A percentile compares a stretch with the other conserved stretches of the same genome.
phyloP scores from a whole-genome alignment of 2,329 filamentous ascomycete species.

The Penicillium digitatum region DNA sequence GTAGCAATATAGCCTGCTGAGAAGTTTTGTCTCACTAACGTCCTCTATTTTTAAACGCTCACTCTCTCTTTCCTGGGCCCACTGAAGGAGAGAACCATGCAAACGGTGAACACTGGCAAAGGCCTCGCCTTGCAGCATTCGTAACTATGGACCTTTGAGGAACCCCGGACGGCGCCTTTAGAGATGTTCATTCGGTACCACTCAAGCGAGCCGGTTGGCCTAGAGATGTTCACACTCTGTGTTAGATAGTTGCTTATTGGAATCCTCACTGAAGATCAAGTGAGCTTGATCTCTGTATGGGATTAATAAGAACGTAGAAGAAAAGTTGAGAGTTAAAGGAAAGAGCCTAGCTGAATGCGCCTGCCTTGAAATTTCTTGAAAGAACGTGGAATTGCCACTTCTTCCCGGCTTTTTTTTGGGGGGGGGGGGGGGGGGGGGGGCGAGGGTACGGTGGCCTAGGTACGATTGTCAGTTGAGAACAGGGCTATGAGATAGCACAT shows the following conservation, averaged over 20 bases:
- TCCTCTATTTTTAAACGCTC: background rate
- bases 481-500: too few relatives aligned
- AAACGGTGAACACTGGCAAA: background rate
- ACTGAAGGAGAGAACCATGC: background rate
- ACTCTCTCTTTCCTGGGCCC: background rate
- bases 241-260: background rate
- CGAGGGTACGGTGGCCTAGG: too few relatives aligned
- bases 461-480: too few relatives aligned
- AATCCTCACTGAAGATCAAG: too few relatives aligned
- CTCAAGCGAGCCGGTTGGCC: background rate
- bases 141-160: background rate
- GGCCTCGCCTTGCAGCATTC: background rate
- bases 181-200: background rate
- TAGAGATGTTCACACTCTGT: background rate
- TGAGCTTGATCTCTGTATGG: too few relatives aligned
- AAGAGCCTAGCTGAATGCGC: too few relatives aligned
- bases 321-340: too few relatives aligned
- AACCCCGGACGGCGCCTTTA: background rate
- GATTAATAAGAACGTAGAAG: too few relatives aligned
- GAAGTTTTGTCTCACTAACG: background rate
- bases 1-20: background rate
- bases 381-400: too few relatives aligned
- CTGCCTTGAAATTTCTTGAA: too few relatives aligned
- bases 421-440: too few relatives aligned
- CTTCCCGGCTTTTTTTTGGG: too few relatives aligned